Conservation (phyloP, 257 asterid genomes). For the Lycium barbarum region DNA sequence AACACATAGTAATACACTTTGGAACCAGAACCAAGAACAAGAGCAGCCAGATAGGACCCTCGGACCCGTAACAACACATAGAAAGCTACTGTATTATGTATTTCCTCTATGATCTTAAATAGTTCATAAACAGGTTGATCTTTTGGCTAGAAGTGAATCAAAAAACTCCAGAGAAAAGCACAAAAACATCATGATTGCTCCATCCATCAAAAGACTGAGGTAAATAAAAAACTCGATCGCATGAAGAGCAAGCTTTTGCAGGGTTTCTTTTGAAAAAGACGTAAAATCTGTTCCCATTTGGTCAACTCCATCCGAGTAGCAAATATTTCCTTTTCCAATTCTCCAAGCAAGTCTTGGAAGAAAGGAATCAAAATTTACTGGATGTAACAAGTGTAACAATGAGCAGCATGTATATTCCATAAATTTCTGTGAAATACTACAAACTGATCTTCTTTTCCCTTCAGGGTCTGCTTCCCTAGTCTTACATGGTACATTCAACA, state of each 20-base stretch:
- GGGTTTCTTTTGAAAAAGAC: neutral
- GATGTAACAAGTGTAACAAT: neutral
- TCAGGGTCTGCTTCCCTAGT: neutral
- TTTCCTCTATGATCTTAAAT: neutral
- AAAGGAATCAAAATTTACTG: neutral
- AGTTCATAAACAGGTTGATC: constrained; percentile 12
- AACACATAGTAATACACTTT: constrained; percentile 27
- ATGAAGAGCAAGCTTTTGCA: neutral
- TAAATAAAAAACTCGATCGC: neutral
- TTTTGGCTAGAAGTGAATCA: constrained; percentile 2
- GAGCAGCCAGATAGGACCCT: neutral
- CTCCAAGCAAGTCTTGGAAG: neutral
- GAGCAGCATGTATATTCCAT: neutral
- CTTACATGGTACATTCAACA: neutral
- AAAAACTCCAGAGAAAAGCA: neutral
- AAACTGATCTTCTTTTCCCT: neutral
- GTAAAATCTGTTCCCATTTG: constrained; percentile 6
- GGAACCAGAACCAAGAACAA: neutral
- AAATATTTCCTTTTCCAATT: neutral
- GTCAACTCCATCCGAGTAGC: neutral
- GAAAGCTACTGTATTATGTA: neutral
- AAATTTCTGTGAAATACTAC: neutral
- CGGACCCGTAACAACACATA: neutral
- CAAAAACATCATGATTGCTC: neutral
- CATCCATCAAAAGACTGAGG: constrained; percentile 27